phyloP scores from a whole-genome alignment of 768 basidiomycete species.

The Amanita fuliginea region DNA sequence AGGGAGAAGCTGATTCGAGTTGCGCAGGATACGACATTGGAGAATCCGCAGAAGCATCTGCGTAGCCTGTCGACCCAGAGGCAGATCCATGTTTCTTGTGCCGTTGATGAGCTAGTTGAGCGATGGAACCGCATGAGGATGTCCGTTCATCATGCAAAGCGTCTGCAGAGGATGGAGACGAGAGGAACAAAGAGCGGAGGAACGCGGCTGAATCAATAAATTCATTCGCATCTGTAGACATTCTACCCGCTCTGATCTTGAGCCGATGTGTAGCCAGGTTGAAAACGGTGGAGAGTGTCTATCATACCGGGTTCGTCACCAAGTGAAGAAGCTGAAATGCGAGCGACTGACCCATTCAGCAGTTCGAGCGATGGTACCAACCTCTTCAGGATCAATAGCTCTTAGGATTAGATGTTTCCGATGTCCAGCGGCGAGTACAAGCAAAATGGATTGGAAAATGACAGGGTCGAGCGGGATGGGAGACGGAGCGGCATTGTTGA shows the following conservation, averaged over 20 bases:
- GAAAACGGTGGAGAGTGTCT: conserved; percentile 2
- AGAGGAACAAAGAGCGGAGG: conserved; percentile 2
- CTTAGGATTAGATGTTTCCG: background rate
- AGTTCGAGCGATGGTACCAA: background rate
- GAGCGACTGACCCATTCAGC: conserved; percentile 1
- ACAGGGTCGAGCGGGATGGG: conserved; percentile 2
- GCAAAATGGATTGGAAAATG: conserved; percentile 2
- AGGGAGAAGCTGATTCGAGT: background rate
- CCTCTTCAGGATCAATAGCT: background rate
- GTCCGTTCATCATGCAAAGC: background rate
- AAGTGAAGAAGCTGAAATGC: background rate
- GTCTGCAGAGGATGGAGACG: background rate
- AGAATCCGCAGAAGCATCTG: background rate
- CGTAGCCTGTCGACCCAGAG: background rate
- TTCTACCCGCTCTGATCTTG: background rate
- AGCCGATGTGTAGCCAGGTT: conserved; percentile 2
- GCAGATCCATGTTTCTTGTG: background rate
- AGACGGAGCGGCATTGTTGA: background rate
- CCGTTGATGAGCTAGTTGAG: background rate
- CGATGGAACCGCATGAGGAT: background rate
- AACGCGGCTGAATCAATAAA: background rate
- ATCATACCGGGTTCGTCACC: background rate
- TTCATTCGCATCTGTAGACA: background rate
- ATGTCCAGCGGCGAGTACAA: background rate
- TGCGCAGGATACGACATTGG: background rate